Base-by-base conservation (phyloP, 306 rosid species). In the Sphenostylis stenocarpa region DNA sequence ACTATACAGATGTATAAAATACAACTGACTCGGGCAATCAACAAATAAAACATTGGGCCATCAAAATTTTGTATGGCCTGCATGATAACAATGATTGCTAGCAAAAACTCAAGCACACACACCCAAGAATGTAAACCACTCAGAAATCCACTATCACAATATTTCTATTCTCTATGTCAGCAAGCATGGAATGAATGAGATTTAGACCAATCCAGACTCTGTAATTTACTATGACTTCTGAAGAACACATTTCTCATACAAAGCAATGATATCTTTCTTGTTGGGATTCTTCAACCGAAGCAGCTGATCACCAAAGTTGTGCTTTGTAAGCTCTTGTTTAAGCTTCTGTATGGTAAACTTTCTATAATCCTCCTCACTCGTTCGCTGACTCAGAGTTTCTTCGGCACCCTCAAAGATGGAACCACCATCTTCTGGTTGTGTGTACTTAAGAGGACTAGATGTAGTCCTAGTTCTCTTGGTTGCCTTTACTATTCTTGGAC, bases 271-370 rank as follows among this genome's bases (percentile, higher is more conserved):
- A 19, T 92, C 99, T 77, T 81, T 91, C 82, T 91, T 95, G 80
- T 72, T 84, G 33, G 99, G 91, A 81, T 87, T 90, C 85, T 86
- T 95, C 87, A 95, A 66, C 79, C 86, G 83, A 10, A 95, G 97
- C 71, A 95, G 85, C 74, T 89, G 92, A 29, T 91, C 96, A 17
- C 97, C 99, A 41, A 74, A 86, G 81, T 92, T 92, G 61, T 88
- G 91, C 65, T 92, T 92, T 23, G 99, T 96, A 44, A 96, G 92
- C 72, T 96, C 99, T 78, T 91, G 98, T 89, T 91, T 96, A 16
- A 96, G 96, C 81, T 86, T 89, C 82, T 76, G 90, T 9, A 92
- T n/a, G 0, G 99, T 96, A 82, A 96, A 91, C 85, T 82, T 96
- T 12, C 77, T 96, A 68, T 91, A 87, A 41, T 96, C 98, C 63